phyloP scores from a whole-genome alignment of 2,329 filamentous ascomycete species.

The Fusarium mundagurra region DNA sequence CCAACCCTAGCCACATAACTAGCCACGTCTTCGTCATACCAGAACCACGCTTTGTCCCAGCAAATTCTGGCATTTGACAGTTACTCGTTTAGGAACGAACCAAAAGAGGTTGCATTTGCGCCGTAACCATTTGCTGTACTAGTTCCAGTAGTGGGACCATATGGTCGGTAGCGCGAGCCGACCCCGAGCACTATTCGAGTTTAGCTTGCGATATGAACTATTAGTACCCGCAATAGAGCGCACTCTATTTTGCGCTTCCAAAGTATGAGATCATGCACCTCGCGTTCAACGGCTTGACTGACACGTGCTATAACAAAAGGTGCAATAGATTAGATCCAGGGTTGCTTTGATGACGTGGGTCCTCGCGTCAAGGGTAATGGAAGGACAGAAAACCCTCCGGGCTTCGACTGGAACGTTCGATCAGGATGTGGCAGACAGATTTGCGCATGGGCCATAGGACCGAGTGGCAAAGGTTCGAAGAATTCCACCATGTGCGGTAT shows the following conservation, averaged over 20 bases:
- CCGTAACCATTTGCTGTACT: background rate
- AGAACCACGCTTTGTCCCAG: background rate
- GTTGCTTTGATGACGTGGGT: background rate
- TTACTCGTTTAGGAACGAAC: background rate
- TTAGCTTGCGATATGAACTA: constrained; percentile 1
- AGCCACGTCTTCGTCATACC: background rate
- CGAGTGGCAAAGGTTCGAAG: background rate
- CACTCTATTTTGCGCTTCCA: background rate
- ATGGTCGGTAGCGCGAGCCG: background rate
- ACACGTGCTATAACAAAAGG: too few relatives aligned
- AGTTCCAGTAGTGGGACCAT: background rate
- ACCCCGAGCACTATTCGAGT: background rate
- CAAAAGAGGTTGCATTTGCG: background rate
- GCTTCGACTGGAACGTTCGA: background rate
- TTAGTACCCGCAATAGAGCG: background rate
- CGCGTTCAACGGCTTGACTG: too few relatives aligned
- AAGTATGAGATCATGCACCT: background rate
- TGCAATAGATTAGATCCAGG: background rate
- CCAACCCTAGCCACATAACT: background rate
- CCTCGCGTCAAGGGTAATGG: background rate
- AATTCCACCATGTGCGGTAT: background rate
- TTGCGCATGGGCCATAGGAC: too few relatives aligned
- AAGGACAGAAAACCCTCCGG: background rate
- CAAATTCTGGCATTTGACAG: background rate
- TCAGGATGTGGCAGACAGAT: background rate